These are phyloP conservation scores for Xerocomellus dryophilus DNA, from an alignment of 768 basidiomycete genomes.

Conservation along the genomic window DNA sequence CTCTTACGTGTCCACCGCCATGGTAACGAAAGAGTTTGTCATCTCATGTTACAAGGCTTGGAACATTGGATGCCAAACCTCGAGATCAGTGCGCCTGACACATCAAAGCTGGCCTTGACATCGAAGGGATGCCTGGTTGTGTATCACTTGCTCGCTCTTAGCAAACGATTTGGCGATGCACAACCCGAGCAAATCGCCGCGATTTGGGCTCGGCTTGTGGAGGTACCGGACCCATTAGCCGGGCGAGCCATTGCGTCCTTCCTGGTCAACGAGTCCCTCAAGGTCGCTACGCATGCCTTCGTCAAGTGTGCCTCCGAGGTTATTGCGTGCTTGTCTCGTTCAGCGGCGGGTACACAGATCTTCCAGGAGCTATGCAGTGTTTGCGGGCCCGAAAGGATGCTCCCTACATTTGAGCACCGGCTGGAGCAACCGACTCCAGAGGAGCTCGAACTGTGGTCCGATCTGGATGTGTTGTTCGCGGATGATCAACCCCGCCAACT, in stretches of 20 bases:
- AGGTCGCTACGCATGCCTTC: conserved; percentile 75
- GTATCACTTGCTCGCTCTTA: conserved; percentile 81
- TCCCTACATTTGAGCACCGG: conserved; percentile 73
- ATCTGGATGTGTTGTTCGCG: conserved; percentile 72
- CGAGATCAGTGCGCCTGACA: conserved; percentile 49
- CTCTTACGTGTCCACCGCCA: conserved; percentile 59
- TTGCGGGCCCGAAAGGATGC: conserved; percentile 82
- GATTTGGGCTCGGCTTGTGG: conserved; percentile 78
- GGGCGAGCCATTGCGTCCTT: conserved; percentile 80
- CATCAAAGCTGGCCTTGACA: conserved; percentile 27
- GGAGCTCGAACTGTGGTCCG: conserved; percentile 75
- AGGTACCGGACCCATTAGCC: conserved; percentile 65
- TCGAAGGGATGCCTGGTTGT: conserved; percentile 60
- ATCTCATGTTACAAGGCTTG: conserved; percentile 72
- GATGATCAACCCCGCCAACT: conserved; percentile 62
- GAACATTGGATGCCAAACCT: conserved; percentile 83
- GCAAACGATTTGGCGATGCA: conserved; percentile 65
- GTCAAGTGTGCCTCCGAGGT: conserved; percentile 77
- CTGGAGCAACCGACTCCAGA: conserved; percentile 55
- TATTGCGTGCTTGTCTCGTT: conserved; percentile 80
- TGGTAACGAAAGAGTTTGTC: conserved; percentile 47
- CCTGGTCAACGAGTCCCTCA: conserved; percentile 82
- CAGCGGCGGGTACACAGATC: conserved; percentile 64
- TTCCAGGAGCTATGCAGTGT: conserved; percentile 83
- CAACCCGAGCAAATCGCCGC: conserved; percentile 78